Conservation (phyloP, 2,329 filamentous ascomycete genomes). For the Raffaelea ambrosiae region DNA sequence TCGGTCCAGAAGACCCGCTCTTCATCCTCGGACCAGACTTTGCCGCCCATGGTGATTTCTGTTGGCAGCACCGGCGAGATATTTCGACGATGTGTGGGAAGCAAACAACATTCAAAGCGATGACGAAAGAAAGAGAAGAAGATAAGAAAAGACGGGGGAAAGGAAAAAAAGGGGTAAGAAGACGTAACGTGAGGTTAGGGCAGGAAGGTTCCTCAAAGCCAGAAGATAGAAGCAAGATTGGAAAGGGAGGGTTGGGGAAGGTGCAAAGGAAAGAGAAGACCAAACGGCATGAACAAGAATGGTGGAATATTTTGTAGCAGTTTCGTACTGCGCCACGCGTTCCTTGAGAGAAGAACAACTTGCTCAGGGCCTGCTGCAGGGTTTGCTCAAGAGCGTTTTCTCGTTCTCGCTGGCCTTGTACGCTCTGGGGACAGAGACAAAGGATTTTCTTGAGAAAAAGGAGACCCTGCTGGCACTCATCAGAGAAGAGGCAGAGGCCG, state of each 20-base stretch:
- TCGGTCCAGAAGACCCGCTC: slow-evolving; percentile 39
- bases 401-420: too few species aligned
- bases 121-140: not conserved
- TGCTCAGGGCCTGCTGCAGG: too few species aligned
- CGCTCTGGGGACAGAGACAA: too few species aligned
- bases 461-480: too few species aligned
- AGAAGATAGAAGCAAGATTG: not conserved
- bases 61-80: not conserved
- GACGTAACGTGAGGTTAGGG: not conserved
- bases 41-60: slow-evolving; percentile 36
- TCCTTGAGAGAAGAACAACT: too few species aligned
- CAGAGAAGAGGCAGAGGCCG: too few species aligned
- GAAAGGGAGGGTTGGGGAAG: not conserved
- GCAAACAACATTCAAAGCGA: not conserved
- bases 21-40: slow-evolving; percentile 38
- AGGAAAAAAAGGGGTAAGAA: not conserved
- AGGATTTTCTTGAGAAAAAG: too few species aligned
- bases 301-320: too few species aligned
- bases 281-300: too few species aligned
- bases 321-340: too few species aligned
- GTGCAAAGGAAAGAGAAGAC: not conserved
- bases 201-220: not conserved
- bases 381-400: too few species aligned
- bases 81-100: not conserved
- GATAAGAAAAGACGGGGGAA: not conserved